Percentiles rank a stretch among this genome's conserved stretches.
Conservation (phyloP, 257 asterid species). For the Solanum etuberosum region DNA sequence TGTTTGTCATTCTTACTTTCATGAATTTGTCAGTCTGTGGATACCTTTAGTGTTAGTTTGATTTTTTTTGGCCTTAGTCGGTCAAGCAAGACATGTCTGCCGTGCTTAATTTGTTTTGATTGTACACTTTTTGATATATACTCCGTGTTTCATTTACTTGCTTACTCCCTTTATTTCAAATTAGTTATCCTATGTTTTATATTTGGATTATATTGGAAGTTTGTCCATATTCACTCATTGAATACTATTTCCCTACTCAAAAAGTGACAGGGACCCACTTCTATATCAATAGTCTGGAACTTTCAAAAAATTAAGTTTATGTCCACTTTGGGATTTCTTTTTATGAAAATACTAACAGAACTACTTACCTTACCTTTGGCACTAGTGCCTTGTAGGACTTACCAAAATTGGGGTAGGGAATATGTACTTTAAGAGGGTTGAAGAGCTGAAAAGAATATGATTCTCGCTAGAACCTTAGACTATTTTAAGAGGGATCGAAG, state of each 20-base stretch:
- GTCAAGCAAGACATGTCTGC: not conserved
- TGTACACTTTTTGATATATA: not conserved
- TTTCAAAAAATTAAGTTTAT: not conserved
- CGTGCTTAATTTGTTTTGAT: not conserved
- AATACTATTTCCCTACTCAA: not conserved
- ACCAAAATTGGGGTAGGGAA: not conserved
- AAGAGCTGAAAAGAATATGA: not conserved
- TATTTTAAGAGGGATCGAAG: not conserved
- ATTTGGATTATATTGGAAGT: not conserved
- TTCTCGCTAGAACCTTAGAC: not conserved
- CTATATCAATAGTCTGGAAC: not conserved
- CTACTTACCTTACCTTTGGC: not conserved
- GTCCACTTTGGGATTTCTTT: not conserved
- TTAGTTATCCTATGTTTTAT: not conserved
- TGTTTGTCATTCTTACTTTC: not conserved
- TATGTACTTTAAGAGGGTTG: not conserved
- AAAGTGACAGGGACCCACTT: not conserved
- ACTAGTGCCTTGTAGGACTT: not conserved
- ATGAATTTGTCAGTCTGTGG: not conserved
- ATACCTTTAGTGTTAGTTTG: not conserved
- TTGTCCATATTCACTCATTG: not conserved
- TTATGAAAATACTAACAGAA: too few relatives aligned
- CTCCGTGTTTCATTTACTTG: not conserved
- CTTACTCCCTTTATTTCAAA: not conserved
- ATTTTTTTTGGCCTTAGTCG: not conserved